Base-by-base conservation (phyloP, 2,329 filamentous ascomycete genomes). In the Calonectria pseudoturangicola region DNA sequence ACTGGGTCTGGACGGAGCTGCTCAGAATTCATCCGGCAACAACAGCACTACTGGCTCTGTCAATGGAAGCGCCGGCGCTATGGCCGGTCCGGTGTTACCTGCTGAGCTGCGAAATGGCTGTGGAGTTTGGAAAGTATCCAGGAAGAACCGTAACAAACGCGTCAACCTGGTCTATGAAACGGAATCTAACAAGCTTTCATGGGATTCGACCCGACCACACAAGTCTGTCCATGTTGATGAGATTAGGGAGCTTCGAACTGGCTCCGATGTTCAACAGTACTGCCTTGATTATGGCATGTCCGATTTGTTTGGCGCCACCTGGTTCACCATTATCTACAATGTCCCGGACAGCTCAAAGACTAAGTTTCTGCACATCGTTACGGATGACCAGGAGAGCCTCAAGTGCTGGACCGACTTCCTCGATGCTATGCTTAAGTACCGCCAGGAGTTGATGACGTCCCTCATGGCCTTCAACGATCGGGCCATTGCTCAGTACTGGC, bases 151-250 rank as follows among this genome's bases (percentile, higher is more conserved):
- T 75, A 87, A 89, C 68, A 95, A 97, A 81, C 90, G 89, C 30
- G 92, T 98, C 78, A 86, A 86, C 33, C 87, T 93, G 41, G 91
- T 93, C 66, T 91, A 98, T 28, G 95, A 98, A 79, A 89, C 93
- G 28, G 93, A 96, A 80, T 91, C 93, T 2, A 96, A 94, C 73
- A 97, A 95, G 83, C 94, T 99, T 28, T 93, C 90, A 30, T 98
- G 96, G 96, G 94, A 98, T 83, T 90, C 92, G 58, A 91, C 89
- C 10, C 92, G 94, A 43, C 92, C 94, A 1, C 91, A 92, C 28
- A 98, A 98, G 83, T 92, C 92, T 66, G 93, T 99, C 75, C 97
- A 98, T 83, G 94, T 99, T 74, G 97, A 99, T 80, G 95, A 98
- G 82, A 96, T 99, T 79, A 93, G 94, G 80, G 95, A 98, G 81